phyloP scores from a whole-genome alignment of 495 filamentous ascomycete species.

The Tuber calosporum region DNA sequence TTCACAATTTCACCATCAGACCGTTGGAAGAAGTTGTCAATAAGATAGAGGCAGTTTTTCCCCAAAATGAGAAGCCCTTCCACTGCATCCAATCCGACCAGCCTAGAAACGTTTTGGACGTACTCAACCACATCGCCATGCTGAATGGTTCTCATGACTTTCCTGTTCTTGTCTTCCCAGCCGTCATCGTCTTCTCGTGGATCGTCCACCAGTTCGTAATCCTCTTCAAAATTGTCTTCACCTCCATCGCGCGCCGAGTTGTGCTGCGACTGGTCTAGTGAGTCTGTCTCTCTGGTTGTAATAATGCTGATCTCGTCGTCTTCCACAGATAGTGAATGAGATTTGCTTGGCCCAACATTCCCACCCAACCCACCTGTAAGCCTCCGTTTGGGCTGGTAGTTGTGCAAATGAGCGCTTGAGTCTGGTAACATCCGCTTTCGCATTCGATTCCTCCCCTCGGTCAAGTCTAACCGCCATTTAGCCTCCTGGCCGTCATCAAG shows the following conservation, averaged over 20 bases:
- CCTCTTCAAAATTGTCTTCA: slow-evolving; percentile 63
- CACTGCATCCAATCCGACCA: slow-evolving; percentile 82
- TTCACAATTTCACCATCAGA: slow-evolving; percentile 93
- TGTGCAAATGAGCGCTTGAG: slow-evolving; percentile 56
- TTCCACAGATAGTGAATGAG: slow-evolving; percentile 40
- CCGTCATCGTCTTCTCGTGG: slow-evolving; percentile 72
- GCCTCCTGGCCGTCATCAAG: slow-evolving; percentile 57
- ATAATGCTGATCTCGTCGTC: slow-evolving; percentile 42
- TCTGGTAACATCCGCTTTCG: slow-evolving; percentile 76
- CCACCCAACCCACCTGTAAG: slow-evolving; percentile 39
- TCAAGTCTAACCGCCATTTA: slow-evolving; percentile 90
- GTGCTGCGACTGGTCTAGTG: slow-evolving; percentile 33
- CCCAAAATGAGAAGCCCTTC: slow-evolving; percentile 89
- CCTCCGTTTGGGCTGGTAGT: slow-evolving; percentile 75
- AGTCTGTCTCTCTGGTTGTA: slow-evolving; percentile 38
- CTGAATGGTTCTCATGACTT: slow-evolving; percentile 90
- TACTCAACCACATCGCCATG: slow-evolving; percentile 87
- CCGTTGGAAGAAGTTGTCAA: slow-evolving; percentile 90
- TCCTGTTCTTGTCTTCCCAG: slow-evolving; percentile 94
- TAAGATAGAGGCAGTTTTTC: slow-evolving; percentile 85
- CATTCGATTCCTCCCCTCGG: slow-evolving; percentile 94
- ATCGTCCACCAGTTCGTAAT: slow-evolving; percentile 85
- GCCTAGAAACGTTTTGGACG: slow-evolving; percentile 88
- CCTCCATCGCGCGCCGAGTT: slow-evolving; percentile 43
- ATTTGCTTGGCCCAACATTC: slow-evolving; percentile 32